phyloP scores from a whole-genome alignment of 2,329 filamentous ascomycete genomes.

The Sporothrix euskadiensis region DNA sequence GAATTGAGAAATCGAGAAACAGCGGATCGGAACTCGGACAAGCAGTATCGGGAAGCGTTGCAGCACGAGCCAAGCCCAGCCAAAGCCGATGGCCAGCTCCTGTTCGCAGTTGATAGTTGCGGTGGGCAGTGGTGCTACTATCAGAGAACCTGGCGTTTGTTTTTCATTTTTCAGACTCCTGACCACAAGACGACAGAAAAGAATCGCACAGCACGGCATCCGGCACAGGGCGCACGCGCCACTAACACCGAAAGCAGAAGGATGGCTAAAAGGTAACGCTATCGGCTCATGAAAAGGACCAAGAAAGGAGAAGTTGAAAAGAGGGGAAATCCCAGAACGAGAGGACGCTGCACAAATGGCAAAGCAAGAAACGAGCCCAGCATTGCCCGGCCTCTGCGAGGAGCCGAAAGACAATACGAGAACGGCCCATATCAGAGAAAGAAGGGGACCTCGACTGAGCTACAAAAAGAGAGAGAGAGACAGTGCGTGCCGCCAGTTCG shows the following conservation, averaged over 20 bases:
- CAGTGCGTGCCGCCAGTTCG: neutral
- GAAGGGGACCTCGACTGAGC: neutral
- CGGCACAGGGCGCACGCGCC: slow-evolving; percentile 8
- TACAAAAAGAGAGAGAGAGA: no score
- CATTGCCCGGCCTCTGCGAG: neutral
- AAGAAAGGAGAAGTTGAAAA: neutral
- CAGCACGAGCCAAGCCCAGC: neutral
- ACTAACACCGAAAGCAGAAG: neutral
- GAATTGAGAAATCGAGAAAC: neutral
- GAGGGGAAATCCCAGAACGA: slow-evolving; percentile 3
- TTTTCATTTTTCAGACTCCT: no score
- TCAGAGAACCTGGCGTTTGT: no score
- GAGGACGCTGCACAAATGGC: neutral
- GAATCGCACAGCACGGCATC: neutral
- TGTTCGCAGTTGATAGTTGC: no score
- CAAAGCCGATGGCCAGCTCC: neutral
- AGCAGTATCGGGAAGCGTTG: neutral
- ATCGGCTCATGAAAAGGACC: neutral
- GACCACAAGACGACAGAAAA: neutral
- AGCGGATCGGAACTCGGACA: neutral
- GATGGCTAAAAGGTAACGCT: neutral
- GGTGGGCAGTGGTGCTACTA: no score
- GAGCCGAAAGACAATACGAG: neutral
- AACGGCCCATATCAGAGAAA: neutral
- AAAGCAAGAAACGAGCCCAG: neutral